Conservation (phyloP, 352 stramenopile species). For the Elongisporangium senticosum region DNA sequence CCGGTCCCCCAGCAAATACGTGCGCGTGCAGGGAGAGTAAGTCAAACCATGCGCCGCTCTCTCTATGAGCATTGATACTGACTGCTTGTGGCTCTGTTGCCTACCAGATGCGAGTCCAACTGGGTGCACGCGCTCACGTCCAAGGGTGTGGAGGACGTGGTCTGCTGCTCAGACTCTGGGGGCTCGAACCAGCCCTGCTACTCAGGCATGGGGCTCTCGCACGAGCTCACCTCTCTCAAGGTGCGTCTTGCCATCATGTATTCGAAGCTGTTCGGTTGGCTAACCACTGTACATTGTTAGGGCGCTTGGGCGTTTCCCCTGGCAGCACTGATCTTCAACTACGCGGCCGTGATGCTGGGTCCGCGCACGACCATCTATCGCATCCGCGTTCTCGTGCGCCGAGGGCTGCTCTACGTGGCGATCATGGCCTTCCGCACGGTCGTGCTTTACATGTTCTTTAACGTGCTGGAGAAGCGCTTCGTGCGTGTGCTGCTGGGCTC, state of each 20-base stretch:
- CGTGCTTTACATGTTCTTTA: conserved; percentile 62
- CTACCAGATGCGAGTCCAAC: conserved; percentile 57
- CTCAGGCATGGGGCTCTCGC: conserved; percentile 52
- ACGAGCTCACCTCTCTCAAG: conserved; percentile 37
- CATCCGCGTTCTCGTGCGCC: conserved; percentile 49
- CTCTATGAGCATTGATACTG: conserved; percentile 1
- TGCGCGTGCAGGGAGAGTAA: conserved; percentile 66
- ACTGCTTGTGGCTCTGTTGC: conserved; percentile 4
- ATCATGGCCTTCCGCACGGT: conserved; percentile 63
- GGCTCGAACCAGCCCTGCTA: conserved; percentile 45
- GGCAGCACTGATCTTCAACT: conserved; percentile 58
- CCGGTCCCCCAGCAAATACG: conserved; percentile 58
- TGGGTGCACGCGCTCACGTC: conserved; percentile 42
- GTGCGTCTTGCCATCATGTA: conserved; percentile 9
- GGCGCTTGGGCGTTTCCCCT: conserved; percentile 65
- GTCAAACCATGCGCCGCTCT: conserved; percentile 12
- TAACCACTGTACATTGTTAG: conserved; percentile 22
- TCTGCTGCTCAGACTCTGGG: conserved; percentile 43
- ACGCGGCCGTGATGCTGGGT: conserved; percentile 55
- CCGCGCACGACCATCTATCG: conserved; percentile 39
- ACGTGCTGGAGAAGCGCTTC: conserved; percentile 37
- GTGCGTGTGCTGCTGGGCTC: conserved; percentile 31
- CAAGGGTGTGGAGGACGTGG: conserved; percentile 21
- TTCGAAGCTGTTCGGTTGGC: conserved; percentile 1
- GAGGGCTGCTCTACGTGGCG: conserved; percentile 43